phyloP scores from a whole-genome alignment of 169 alveolate species.

The Blepharisma undulans region DNA sequence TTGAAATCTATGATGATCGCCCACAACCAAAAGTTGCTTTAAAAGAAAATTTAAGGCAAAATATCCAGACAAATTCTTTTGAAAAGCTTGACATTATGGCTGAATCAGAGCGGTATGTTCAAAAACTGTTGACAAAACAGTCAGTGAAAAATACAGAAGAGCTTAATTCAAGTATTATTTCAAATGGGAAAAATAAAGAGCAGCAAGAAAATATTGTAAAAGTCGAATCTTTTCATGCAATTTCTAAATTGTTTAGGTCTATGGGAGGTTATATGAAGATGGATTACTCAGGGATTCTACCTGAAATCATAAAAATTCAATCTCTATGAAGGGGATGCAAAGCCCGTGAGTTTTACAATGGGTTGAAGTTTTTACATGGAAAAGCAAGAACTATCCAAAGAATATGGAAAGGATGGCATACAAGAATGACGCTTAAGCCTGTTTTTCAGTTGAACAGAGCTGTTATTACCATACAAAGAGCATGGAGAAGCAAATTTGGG shows the following conservation, averaged over 20 bases:
- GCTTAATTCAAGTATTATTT: not conserved
- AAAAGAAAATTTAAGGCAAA: not conserved
- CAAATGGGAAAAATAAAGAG: not conserved
- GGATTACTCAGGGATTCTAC: not conserved
- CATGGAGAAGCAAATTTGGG: not conserved
- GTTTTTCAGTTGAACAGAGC: not conserved
- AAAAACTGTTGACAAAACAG: not conserved
- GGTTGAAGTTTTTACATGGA: not conserved
- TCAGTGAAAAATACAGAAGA: not conserved
- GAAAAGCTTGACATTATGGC: not conserved
- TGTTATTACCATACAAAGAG: not conserved
- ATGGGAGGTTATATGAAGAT: not conserved
- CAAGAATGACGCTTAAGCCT: not conserved
- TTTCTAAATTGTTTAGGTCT: not conserved
- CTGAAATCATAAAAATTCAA: not conserved
- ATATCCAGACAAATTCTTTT: not conserved
- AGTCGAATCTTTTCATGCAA: not conserved
- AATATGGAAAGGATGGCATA: conserved; percentile 12
- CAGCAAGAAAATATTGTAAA: not conserved
- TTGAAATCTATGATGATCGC: not conserved
- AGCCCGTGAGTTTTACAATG: not conserved
- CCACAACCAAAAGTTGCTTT: not conserved
- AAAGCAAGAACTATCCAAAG: conserved; percentile 22
- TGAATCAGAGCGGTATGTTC: not conserved
- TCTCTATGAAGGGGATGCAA: not conserved